Evolutionary conservation across 2,329 filamentous ascomycete genomes (phyloP), one percentile per base, ranked within the genome.

Genomic region (Pezizomycotina sp.): DNA sequence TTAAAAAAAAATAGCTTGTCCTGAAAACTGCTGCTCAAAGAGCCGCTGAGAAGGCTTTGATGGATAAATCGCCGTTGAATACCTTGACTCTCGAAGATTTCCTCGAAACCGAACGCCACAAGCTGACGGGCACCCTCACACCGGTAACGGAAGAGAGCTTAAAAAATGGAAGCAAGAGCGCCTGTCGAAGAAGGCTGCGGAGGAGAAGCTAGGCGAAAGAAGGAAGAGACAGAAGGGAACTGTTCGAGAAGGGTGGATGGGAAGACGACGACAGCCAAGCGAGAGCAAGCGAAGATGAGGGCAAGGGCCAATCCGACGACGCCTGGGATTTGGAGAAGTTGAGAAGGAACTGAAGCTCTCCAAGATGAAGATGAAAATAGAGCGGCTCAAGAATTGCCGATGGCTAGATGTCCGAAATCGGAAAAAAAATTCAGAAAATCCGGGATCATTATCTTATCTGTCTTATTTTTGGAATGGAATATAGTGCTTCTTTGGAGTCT

Each of bases 221-320:
- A 92, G 68, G 89, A 98, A 52, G 86, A 84, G 14, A 98, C 89
- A 13, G 89, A 53, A 74, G 84, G 61, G 81, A 83, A 5, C 66
- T 98, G 60, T 98, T 98, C 57, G 89, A 98, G 61, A 89, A 83
- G 58, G 89, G 89, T 52, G 84, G 91, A 57, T 98, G 86, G 86
- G 65, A 73, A 43, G 65, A 61, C 22, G 69, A 69, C 16, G 69
- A 69, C 27, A 69, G 69, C 29, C 74, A 76, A 22, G 69, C 68
- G 20, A 71, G 69, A 0, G 65, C 63, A 3, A 68, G 68, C 3
- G 61, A 63, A 29, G 60, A 62, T 43, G 46, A 44, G 34, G 59
- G 51, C 31, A 44, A 44, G 26, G 41, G 41, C 5, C 39, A 44
- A 30, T 36, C 33, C 4, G 41, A 26, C 14, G 64, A 58, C 22